Base-by-base conservation (phyloP, 1,139 yeast genomes). In the Taiozyma sp. region DNA sequence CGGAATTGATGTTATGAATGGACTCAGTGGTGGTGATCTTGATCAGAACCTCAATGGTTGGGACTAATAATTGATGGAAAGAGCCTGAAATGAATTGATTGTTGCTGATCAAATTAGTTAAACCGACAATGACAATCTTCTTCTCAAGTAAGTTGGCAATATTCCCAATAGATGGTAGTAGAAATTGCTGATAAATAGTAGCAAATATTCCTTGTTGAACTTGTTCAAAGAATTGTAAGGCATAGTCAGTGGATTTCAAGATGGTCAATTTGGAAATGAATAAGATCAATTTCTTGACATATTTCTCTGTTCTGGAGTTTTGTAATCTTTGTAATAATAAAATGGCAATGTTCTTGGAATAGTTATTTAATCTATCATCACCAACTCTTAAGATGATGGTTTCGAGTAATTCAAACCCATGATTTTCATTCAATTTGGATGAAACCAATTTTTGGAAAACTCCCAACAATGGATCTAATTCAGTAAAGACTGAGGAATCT, bases 381-480 rank as follows among this genome's bases (percentile, higher is more conserved):
- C 90, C 83, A 44, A 91, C 71, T 54, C 78, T 72, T 46, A 81
- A 65, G 50, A 92, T 68, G 45, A 95, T 82, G 9, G 79, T 73
- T 65, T 88, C 93, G 46, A 95, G 70, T 46, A 95, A 72, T 54
- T 93, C 97, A 65, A 95, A 86, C 3, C 98, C 98, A 62, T 83
- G 79, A 42, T 71, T 70, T 61, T 93, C 98, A 62, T 90, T 87
- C 19, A 81, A 79, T 61, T 86, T 87, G 0, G 97, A 89, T 1
- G 97, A 83, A 50, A 93, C 82, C 56, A 95, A 75, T 65, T 92
- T 91, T 71, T 95, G 99, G 75, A 90, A 95, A n/a, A 95, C 96
- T 45, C 99, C 99, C 49, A 95, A 74, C 41, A 95, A 79, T 4
- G 98, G 96, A 38, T 87, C 80, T 50, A 92, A 68, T 48, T 73